Base-by-base conservation (phyloP, 345 rosid genomes). In the Gossypium sturtianum region DNA sequence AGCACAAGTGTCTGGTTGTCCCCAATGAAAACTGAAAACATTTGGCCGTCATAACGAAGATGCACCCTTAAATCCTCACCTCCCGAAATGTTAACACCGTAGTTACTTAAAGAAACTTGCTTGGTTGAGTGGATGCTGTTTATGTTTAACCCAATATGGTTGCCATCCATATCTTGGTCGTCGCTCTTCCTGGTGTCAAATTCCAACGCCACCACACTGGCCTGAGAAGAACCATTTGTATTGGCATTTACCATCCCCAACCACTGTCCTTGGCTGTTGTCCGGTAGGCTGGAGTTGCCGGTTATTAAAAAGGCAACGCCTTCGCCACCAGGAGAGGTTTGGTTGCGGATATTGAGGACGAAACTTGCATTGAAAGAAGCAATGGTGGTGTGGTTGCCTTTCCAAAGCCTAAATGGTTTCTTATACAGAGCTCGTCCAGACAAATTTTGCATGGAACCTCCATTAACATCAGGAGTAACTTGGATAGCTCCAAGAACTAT, bases 221-320 rank as follows among this genome's bases (percentile, higher is more conserved):
- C 84, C 49, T 44, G 53, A 7, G 56, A 3, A 29, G 82, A 54
- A 4, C 78, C 73, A 20, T 88, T 82, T 16, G 83, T 68, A 10
- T 0, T 70, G 11, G 53, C 66, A 69, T 90, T 90, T 59, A 89
- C 88, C 2, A 90, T 66, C 43, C 95, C 87, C 0, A 91, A 91
- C 95, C 98, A 91, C 70, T 86, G 69, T 25, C 97, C 93, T 0
- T 77, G 9, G 76, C 95, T 90, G 48, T 73, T 72, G 0, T 11
- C 34, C 0, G 90, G 92, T 62, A 80, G 82, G 16, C 8, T 1
- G 2, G 1, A 2, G 49, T 79, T 49, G 0, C 63, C 80, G 9
- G 92, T 75, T 63, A 93, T 43, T 51, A 83, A 70, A 72, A 93
- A 93, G 47, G 97, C 91, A 72, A 93, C 51, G 41, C 98, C 95